phyloP scores from a whole-genome alignment of 1,284 basidiomycete species.

The Apiotrichum siamense region DNA sequence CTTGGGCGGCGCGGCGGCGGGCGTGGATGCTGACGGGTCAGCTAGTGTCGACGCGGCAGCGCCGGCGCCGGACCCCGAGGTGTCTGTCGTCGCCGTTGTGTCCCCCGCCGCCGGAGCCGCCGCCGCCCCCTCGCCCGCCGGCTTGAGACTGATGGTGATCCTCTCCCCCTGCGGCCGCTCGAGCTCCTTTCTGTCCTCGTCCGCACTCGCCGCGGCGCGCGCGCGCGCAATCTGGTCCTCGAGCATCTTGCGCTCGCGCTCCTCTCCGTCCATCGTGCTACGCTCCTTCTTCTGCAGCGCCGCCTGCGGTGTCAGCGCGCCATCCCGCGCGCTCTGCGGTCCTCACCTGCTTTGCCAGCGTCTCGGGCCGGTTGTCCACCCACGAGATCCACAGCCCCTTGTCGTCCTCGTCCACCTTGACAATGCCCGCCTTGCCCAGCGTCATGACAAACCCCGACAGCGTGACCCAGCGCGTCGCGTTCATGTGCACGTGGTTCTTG shows the following conservation, averaged over 20 bases:
- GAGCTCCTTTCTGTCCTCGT: conserved; percentile 52
- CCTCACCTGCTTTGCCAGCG: conserved; percentile 77
- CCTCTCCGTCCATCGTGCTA: conserved; percentile 85
- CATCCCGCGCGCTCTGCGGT: neutral
- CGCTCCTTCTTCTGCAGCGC: conserved; percentile 88
- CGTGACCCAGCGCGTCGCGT: conserved; percentile 94
- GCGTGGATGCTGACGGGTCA: too few species aligned
- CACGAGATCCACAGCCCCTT: conserved; percentile 96
- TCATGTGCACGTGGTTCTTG: conserved; percentile 95
- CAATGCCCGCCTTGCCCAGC: conserved; percentile 79
- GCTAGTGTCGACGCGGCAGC: too few species aligned
- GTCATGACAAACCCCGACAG: conserved; percentile 90
- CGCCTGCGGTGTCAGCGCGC: conserved; percentile 53
- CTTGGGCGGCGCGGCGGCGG: conserved; percentile 7
- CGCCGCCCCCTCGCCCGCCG: conserved; percentile 23
- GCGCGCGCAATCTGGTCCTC: conserved; percentile 93
- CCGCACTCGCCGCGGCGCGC: conserved; percentile 32
- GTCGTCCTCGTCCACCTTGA: conserved; percentile 93
- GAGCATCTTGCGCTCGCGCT: conserved; percentile 81
- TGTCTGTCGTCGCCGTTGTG: conserved; percentile 7
- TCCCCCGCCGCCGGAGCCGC: neutral
- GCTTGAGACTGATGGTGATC: conserved; percentile 39
- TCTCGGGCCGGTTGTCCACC: conserved; percentile 93
- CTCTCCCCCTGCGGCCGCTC: conserved; percentile 60
- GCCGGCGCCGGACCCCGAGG: neutral